Evolutionary conservation across 2,329 filamentous ascomycete species (phyloP).

Genomic region (Trichophyton verrucosum): DNA sequence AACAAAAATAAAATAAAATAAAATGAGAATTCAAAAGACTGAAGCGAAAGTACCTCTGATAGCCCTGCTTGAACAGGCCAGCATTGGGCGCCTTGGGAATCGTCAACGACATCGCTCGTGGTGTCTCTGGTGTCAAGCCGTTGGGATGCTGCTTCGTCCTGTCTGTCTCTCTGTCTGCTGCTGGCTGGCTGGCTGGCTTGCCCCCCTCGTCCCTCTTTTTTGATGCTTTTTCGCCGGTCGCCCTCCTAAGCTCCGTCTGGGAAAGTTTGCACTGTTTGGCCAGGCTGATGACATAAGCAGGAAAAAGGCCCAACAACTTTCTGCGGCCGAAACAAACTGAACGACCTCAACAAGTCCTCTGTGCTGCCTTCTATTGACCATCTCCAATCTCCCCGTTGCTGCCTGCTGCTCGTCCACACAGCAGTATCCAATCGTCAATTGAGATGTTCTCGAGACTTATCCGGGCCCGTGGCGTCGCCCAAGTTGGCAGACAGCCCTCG

Average conservation of each 20-base stretch:
- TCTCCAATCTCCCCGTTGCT: background rate
- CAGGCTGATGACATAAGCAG: slow-evolving; percentile 9
- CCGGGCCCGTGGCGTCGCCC: slow-evolving; percentile 48
- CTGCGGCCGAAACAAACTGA: background rate
- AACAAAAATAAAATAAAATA: slow-evolving; percentile 7
- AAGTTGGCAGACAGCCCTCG: slow-evolving; percentile 40
- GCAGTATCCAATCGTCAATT: slow-evolving; percentile 6
- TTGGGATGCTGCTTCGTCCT: background rate
- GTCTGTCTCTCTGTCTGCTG: no score
- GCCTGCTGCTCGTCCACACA: background rate
- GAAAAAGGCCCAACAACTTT: slow-evolving; percentile 10
- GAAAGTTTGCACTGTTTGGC: slow-evolving; percentile 12
- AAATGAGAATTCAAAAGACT: slow-evolving; percentile 10
- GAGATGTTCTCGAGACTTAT: slow-evolving; percentile 60
- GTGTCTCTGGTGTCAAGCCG: background rate
- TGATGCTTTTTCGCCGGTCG: no score
- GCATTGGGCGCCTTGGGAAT: slow-evolving; percentile 90
- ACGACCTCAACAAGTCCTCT: slow-evolving; percentile 2
- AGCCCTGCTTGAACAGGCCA: slow-evolving; percentile 89
- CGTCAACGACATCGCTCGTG: slow-evolving; percentile 70
- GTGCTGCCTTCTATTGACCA: background rate
- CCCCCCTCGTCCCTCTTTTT: background rate
- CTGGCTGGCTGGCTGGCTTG: background rate
- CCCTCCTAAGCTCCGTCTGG: background rate
- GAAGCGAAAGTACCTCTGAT: slow-evolving; percentile 62